Percentiles rank a stretch among this genome's conserved stretches.
These are phyloP conservation scores for Chlamydomonas asymmetrica DNA, from an alignment of 139 green algal genomes.

Conservation along the genomic window DNA sequence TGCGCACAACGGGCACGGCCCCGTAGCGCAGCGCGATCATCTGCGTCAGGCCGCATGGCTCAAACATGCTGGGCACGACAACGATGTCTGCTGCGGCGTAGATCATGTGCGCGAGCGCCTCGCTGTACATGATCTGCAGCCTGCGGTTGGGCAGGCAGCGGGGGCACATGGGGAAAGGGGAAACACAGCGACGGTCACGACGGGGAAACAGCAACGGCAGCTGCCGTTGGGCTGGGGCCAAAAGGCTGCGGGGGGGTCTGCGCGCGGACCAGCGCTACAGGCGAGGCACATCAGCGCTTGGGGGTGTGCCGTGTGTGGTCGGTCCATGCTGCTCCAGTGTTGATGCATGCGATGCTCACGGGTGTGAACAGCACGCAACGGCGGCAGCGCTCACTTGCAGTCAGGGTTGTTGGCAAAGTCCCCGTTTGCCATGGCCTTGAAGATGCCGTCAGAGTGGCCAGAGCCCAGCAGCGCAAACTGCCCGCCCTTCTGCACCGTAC, in stretches of 20 bases:
- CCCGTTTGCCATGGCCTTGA: slow-evolving; percentile 71
- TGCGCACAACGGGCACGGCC: slow-evolving; percentile 67
- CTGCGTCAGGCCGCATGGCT: slow-evolving; percentile 96
- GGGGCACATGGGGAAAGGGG: neutral
- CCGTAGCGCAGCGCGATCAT: slow-evolving; percentile 73
- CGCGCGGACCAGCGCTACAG: too few relatives aligned
- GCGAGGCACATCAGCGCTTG: too few relatives aligned
- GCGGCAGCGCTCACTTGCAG: slow-evolving; percentile 28
- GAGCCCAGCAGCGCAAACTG: slow-evolving; percentile 94
- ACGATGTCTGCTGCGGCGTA: slow-evolving; percentile 92
- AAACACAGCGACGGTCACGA: too few relatives aligned
- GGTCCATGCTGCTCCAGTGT: too few relatives aligned
- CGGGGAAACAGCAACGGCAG: too few relatives aligned
- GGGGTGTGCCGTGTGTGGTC: too few relatives aligned
- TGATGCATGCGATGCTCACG: too few relatives aligned
- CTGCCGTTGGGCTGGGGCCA: too few relatives aligned
- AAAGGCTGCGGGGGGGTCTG: too few relatives aligned
- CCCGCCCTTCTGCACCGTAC: slow-evolving; percentile 68
- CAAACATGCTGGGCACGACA: slow-evolving; percentile 95
- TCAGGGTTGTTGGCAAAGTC: slow-evolving; percentile 57
- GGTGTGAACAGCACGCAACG: too few relatives aligned
- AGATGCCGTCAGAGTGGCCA: slow-evolving; percentile 79
- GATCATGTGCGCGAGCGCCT: slow-evolving; percentile 79
- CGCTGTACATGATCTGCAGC: slow-evolving; percentile 34
- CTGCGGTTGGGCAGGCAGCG: slow-evolving; percentile 6